These are phyloP conservation scores for Cordyceps fumosorosea DNA, from an alignment of 2,329 filamentous ascomycete species.

Conservation along the genomic window DNA sequence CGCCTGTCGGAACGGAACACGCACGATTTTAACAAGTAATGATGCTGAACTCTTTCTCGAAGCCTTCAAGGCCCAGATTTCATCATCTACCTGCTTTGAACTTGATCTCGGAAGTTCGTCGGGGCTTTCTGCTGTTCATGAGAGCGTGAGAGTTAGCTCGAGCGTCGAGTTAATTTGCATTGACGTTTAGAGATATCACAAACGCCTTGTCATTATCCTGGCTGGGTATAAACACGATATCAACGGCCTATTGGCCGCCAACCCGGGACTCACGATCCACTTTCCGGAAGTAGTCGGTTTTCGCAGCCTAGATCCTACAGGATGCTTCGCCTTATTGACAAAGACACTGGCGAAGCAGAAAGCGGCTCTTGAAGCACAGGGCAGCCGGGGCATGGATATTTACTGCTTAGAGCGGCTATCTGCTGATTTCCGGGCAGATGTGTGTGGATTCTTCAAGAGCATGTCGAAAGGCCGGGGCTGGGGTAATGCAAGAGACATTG, in stretches of 20 bases:
- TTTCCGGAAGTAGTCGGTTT: conserved; percentile 38
- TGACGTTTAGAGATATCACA: conserved; percentile 42
- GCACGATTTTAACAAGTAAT: too few species aligned
- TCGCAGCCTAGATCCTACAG: background rate
- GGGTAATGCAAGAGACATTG: background rate
- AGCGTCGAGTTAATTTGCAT: too few species aligned
- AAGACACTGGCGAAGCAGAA: background rate
- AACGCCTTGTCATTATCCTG: conserved; percentile 59
- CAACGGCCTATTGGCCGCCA: conserved; percentile 52
- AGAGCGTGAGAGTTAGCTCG: too few species aligned
- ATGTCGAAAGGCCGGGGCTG: background rate
- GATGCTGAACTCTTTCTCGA: too few species aligned
- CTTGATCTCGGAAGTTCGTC: too few species aligned
- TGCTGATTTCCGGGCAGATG: background rate
- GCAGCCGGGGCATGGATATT: background rate
- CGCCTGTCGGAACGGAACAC: too few species aligned
- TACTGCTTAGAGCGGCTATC: background rate
- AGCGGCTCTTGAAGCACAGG: background rate
- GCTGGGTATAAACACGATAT: conserved; percentile 65
- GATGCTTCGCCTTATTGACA: background rate
- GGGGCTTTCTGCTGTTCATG: too few species aligned
- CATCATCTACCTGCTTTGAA: too few species aligned
- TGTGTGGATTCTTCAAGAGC: background rate
- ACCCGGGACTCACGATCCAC: conserved; percentile 56
- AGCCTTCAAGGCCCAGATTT: too few species aligned